A percentile compares a stretch with the other conserved stretches of the same genome.
These are phyloP conservation scores for Pseudopyricularia javanii DNA, from an alignment of 2,329 filamentous ascomycete species.

Conservation along the genomic window DNA sequence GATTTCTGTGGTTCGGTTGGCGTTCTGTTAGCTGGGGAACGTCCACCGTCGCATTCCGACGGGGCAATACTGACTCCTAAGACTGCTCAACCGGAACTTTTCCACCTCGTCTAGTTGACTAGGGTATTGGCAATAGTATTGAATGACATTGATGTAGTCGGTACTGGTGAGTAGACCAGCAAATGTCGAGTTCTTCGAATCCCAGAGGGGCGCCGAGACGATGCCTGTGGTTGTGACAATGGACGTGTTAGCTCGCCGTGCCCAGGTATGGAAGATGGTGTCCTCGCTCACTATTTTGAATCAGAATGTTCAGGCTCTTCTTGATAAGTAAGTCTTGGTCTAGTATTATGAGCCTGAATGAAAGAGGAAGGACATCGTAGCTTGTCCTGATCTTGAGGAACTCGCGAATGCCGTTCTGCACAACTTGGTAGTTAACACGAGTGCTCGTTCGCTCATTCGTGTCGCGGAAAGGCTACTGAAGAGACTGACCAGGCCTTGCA, in stretches of 20 bases:
- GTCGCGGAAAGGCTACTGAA: not conserved
- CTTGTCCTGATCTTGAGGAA: conserved; percentile 94
- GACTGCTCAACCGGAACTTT: conserved; percentile 81
- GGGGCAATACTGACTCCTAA: conserved; percentile 51
- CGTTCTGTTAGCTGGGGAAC: not conserved
- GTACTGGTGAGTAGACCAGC: conserved; percentile 89
- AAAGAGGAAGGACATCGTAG: conserved; percentile 94
- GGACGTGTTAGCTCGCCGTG: not conserved
- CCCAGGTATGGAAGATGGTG: not conserved
- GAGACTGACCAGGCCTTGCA: conserved; percentile 59
- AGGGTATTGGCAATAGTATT: conserved; percentile 97
- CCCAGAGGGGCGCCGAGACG: conserved; percentile 94
- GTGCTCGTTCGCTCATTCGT: not conserved
- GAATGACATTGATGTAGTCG: conserved; percentile 97
- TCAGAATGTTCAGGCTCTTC: conserved; percentile 90
- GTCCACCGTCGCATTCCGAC: not conserved
- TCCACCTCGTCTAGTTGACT: conserved; percentile 83
- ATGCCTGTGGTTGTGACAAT: conserved; percentile 50
- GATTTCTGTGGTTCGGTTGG: conserved; percentile 50
- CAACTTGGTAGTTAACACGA: not conserved
- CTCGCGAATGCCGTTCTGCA: conserved; percentile 42
- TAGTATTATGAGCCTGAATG: conserved; percentile 89
- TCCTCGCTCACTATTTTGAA: conserved; percentile 66
- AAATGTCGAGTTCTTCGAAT: conserved; percentile 84
- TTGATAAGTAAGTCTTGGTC: conserved; percentile 92